phyloP scores from a whole-genome alignment of 345 rosid genomes.

The Balakata baccata region DNA sequence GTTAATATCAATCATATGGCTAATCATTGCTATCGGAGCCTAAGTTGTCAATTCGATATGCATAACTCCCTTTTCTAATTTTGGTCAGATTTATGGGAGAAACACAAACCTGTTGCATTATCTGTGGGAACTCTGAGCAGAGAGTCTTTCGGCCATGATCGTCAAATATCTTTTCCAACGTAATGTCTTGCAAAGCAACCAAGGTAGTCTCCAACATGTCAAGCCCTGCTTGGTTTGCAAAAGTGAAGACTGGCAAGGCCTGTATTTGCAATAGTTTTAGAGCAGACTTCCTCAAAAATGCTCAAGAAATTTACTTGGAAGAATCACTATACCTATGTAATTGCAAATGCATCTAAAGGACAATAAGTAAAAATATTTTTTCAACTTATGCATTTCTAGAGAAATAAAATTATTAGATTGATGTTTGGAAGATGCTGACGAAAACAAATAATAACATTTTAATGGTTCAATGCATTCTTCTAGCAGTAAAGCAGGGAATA shows the following conservation, averaged over 20 bases:
- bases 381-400: too few relatives aligned
- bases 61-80: too few relatives aligned
- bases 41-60: not conserved
- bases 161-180: slow-evolving; percentile 91
- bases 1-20: too few relatives aligned
- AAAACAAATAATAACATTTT: not conserved
- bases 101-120: slow-evolving; percentile 81
- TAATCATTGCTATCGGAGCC: not conserved
- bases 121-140: slow-evolving; percentile 92
- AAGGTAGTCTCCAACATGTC: slow-evolving; percentile 97
- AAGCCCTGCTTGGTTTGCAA: slow-evolving; percentile 95
- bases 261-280: slow-evolving; percentile 31
- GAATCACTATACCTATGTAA: not conserved
- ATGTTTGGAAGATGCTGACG: not conserved
- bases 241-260: slow-evolving; percentile 92
- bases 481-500: not conserved
- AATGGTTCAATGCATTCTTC: not conserved
- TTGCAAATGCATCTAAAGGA: not conserved
- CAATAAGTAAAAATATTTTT: not conserved
- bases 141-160: slow-evolving; percentile 87
- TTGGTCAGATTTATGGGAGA: not conserved
- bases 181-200: slow-evolving; percentile 87
- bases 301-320: not conserved
- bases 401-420: not conserved
- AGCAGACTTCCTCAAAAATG: slow-evolving; percentile 1